Percentiles rank a stretch among this genome's conserved stretches.
These are phyloP conservation scores for Mercurialis annua DNA, from an alignment of 345 rosid species.

Conservation along the genomic window DNA sequence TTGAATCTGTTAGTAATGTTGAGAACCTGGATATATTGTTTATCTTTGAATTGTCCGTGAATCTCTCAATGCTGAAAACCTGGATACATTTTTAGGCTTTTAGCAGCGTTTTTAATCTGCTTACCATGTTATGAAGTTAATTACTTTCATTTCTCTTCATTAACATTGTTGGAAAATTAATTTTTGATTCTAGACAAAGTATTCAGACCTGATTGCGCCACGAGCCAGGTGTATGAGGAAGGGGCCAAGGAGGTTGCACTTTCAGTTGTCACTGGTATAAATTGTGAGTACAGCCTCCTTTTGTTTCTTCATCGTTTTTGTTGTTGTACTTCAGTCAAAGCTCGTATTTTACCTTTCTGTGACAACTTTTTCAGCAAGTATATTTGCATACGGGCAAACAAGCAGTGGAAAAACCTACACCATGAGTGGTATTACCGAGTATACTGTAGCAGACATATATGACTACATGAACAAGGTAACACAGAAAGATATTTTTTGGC, in stretches of 20 bases:
- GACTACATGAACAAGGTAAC: constrained; percentile 67
- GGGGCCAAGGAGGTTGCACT: constrained; percentile 88
- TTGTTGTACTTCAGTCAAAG: constrained; percentile 8
- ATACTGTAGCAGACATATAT: constrained; percentile 71
- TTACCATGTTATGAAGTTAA: not conserved
- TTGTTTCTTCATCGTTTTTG: not conserved
- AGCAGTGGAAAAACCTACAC: constrained; percentile 96
- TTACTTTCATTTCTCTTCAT: not conserved
- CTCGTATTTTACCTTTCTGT: not conserved
- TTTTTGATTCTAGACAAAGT: constrained; percentile 61
- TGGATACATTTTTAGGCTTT: not conserved
- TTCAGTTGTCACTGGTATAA: constrained; percentile 80
- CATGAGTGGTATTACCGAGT: constrained; percentile 82
- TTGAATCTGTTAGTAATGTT: not conserved
- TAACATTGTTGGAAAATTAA: constrained; percentile 10
- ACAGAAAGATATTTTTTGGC: constrained; percentile 2
- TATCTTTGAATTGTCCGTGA: not conserved
- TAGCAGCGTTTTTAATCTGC: not conserved
- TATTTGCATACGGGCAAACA: constrained; percentile 97
- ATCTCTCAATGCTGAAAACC: constrained; percentile 1
- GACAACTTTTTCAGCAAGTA: constrained; percentile 61
- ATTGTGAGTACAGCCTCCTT: constrained; percentile 38
- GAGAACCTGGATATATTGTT: not conserved
- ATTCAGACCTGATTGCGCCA: constrained; percentile 60
- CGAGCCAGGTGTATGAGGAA: constrained; percentile 69